These are phyloP conservation scores for Phoma sp. DNA, from an alignment of 2,329 filamentous ascomycete genomes.

Conservation along the genomic window DNA sequence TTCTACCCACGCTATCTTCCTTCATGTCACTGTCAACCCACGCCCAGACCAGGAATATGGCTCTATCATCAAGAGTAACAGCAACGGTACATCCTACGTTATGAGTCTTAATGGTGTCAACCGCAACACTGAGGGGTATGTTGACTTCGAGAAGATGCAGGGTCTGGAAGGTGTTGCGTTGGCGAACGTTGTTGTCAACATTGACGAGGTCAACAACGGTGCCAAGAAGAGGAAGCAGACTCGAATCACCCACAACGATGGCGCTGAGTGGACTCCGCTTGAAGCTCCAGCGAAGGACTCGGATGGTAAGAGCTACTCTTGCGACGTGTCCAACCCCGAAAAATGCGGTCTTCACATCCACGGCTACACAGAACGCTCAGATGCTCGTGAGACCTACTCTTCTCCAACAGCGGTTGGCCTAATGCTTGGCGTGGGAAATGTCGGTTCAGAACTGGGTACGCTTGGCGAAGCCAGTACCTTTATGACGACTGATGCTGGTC, in stretches of 20 bases:
- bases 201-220: conserved; percentile 65
- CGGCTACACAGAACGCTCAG: conserved; percentile 87
- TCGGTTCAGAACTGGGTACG: conserved; percentile 72
- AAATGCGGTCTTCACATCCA: conserved; percentile 91
- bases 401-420: conserved; percentile 87
- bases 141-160: conserved; percentile 95
- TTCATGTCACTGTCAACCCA: conserved; percentile 84
- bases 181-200: conserved; percentile 83
- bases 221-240: conserved; percentile 82
- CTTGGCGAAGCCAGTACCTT: conserved; percentile 83
- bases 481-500: conserved; percentile 87
- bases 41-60: conserved; percentile 72
- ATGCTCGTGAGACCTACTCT: conserved; percentile 84
- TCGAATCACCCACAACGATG: conserved; percentile 95
- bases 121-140: conserved; percentile 75
- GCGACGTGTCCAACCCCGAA: conserved; percentile 63
- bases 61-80: conserved; percentile 96
- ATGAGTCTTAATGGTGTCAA: conserved; percentile 83
- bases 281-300: conserved; percentile 73
- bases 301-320: conserved; percentile 74
- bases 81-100: conserved; percentile 94
- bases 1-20: conserved; percentile 90
- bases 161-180: conserved; percentile 89
- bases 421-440: conserved; percentile 91
- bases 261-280: conserved; percentile 81